Base-by-base conservation (phyloP, 495 filamentous ascomycete genomes). In the Parachaetomium inaequale region DNA sequence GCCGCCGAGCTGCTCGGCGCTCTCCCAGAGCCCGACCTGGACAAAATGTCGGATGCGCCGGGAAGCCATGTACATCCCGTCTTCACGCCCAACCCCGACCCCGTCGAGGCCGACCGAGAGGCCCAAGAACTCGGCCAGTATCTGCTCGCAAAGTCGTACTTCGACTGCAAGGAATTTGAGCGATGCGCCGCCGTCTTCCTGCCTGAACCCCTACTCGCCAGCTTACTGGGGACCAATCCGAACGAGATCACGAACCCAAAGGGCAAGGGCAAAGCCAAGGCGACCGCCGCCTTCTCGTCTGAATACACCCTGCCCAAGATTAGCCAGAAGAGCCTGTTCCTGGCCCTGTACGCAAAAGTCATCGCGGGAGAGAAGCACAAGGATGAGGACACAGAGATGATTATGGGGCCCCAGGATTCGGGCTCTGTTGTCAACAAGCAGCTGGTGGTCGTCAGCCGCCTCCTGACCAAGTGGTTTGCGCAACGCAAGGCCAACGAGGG, bases 371-470 rank as follows among this genome's bases (percentile, higher is more conserved):
- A 98, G 78, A 99, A 99, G 78, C 84, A 88, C 55, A 96, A 91
- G 73, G 88, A 96, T 71, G 95, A 99, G 69, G 95, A 97, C 34
- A 89, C 89, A 28, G 95, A 99, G 76, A 98, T 96, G 91, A 89
- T 99, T 7, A 81, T 99, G 72, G 95, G 95, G 0, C 95, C 95
- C 0, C 84, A 91, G 34, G 95, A 99, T 73, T 85, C 89, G 17
- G 92, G 91, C 0, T 82, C 84, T 47, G 89, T 91, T 6, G 75
- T 85, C 54, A 98, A 99, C 72, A 89, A 88, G 66, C 90, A 97
- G 72, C 73, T 98, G 3, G 78, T 87, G 7, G 82, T 82, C 3
- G 82, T 98, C 17, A 85, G 87, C 14, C 81, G 86, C n/a, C 85
- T 85, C 21, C 74, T 99, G 38, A 85, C 96, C 66, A 80, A 79